Evolutionary conservation across 306 rosid species (phyloP), one percentile per base, ranked within the genome.

Genomic region (Rosa rugosa): DNA sequence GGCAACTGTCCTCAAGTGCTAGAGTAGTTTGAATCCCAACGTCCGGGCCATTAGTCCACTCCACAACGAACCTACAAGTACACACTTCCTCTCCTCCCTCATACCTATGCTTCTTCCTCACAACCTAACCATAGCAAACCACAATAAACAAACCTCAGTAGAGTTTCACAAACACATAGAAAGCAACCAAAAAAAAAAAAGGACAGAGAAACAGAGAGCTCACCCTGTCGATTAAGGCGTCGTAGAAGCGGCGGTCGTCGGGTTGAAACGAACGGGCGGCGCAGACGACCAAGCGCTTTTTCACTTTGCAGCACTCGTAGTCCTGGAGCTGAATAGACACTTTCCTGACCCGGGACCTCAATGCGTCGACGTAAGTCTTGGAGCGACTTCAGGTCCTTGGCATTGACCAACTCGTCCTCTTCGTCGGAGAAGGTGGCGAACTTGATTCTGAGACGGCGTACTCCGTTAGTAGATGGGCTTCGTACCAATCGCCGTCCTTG

Each of bases 1-100:
- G 17, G 69, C 97, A 94, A 47, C 90, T 87, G 57, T 80, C 75
- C 9, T 69, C 92, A 51, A 92, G 49, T 17, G 46, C 17, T 40
- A 83, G 34, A 40, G 40, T 8, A 12, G 89, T 76, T 54, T 83
- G 13, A 16, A 17, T 69, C 22, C 85, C 88, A 51, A 59, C 76
- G 65, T 76, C 79, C 54, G 94, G 98, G 68, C 98, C 98, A 17
- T 84, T 91, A 71, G 72, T 77, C 97, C 97, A 94, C 4, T 0
- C 44, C 51, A 92, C 85, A 59, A 79, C 17, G 80, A 85, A 90
- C 60, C 42, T 73, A 78, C 97, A 92, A n/a, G 4, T 38, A 81
- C 97, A 92, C 72, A 71, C 84, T 56, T 88, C 94, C 70, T 90
- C 85, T 77, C 84, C 91, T 6, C 23, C 41, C 54, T 27, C 38